These are phyloP conservation scores for Solanum chaucha DNA, from an alignment of 257 asterid species.

Conservation along the genomic window DNA sequence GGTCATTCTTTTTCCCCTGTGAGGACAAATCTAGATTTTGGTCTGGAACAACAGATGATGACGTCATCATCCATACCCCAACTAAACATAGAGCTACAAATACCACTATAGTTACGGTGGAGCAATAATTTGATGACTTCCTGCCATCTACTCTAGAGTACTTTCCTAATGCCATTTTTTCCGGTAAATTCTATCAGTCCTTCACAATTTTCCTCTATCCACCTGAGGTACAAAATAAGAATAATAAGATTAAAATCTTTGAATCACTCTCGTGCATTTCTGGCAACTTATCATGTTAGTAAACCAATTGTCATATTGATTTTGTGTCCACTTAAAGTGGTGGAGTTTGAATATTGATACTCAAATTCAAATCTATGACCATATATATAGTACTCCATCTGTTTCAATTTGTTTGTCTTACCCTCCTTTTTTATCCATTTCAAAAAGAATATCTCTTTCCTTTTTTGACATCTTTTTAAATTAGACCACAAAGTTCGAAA, in stretches of 20 bases:
- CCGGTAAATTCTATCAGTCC: not conserved
- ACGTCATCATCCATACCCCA: conserved; percentile 95
- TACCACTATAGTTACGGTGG: conserved; percentile 59
- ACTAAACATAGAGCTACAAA: conserved; percentile 87
- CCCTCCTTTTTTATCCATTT: not conserved
- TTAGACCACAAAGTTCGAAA: not conserved
- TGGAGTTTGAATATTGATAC: not conserved
- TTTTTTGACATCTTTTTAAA: not conserved
- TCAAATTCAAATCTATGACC: not conserved
- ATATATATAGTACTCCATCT: too few species aligned
- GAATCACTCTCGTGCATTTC: not conserved
- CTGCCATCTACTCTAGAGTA: conserved; percentile 86
- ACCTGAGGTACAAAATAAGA: not conserved
- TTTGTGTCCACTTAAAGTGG: not conserved
- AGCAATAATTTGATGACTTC: conserved; percentile 72
- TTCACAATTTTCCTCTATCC: not conserved
- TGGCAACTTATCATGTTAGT: not conserved
- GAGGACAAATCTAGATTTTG: conserved; percentile 41
- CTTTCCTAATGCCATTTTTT: conserved; percentile 70
- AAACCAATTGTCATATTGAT: not conserved
- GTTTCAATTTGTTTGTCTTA: not conserved
- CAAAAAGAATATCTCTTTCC: not conserved
- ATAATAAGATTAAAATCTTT: not conserved
- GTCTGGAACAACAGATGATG: conserved; percentile 70
- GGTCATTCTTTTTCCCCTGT: conserved; percentile 47